Evolutionary conservation across 2,329 filamentous ascomycete species (phyloP).

Genomic region (Mollisia scopiformis): DNA sequence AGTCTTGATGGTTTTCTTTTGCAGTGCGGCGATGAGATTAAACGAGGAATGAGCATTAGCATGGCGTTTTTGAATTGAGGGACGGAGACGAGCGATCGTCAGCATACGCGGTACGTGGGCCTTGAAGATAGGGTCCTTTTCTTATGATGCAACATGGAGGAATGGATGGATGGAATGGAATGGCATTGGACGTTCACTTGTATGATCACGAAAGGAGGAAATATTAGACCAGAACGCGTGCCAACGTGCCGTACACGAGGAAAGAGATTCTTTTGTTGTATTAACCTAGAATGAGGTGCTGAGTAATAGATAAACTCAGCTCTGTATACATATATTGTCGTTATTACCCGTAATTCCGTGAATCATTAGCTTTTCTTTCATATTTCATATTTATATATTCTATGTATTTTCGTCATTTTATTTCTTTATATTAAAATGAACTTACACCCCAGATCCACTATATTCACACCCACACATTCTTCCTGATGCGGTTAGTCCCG

Average conservation of each 20-base stretch:
- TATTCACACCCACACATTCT: neutral
- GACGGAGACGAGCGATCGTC: slow-evolving; percentile 4
- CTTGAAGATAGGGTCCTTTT: neutral
- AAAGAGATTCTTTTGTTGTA: neutral
- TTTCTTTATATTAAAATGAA: too few species aligned
- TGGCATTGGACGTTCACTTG: neutral
- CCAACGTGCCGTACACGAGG: neutral
- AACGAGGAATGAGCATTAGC: slow-evolving; percentile 10
- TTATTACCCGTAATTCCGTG: too few species aligned
- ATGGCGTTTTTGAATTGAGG: slow-evolving; percentile 7
- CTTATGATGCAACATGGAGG: neutral
- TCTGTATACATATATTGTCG: too few species aligned
- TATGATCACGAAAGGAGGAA: neutral
- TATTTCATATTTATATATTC: too few species aligned
- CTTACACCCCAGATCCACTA: too few species aligned
- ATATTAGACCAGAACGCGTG: neutral
- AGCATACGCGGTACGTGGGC: neutral
- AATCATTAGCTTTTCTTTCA: too few species aligned
- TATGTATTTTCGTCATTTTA: too few species aligned
- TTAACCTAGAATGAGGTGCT: neutral
- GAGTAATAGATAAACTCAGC: too few species aligned
- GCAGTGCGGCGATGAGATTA: neutral
- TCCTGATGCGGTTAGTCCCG: neutral
- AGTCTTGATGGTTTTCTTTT: neutral
- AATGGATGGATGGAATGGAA: neutral